Evolutionary conservation across 805 yeast species (phyloP), one percentile per base, ranked within the genome.

Genomic region (Scheffersomyces amazonensis): DNA sequence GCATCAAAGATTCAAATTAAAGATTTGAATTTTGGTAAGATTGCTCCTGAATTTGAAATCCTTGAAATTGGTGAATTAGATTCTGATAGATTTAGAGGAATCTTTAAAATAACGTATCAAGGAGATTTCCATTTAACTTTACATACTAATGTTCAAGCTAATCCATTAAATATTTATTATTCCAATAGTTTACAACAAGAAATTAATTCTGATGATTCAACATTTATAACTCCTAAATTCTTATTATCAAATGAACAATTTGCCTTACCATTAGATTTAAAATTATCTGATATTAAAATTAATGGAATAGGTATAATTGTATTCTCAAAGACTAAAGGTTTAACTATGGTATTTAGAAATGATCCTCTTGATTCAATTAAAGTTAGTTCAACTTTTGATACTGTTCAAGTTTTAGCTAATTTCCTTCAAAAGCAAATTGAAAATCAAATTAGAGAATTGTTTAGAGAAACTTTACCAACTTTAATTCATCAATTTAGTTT

Each of bases 231-330:
- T 17, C 96, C 95, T 0, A 65, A 72, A 17, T 84, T 87, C 49
- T 69, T 78, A 20, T 73, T 81, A 5, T 80, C 89, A 2, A 71
- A 76, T 31, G 80, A 80, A 37, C 75, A 84, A 23, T 81, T 88
- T 53, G 80, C 86, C 13, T 77, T 88, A 36, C 96, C 96, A 4
- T 69, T 88, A 48, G 86, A 84, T 54, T 69, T 88, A 50, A 81
- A 83, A 28, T 65, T 88, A 37, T 77, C 88, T 29, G 81, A 84
- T 39, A 81, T 88, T 44, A 73, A 74, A 49, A 69, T 88, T 36
- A 77, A 81, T 40, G 93, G 95, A 1, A 88, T 89, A 42, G 88
- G 90, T 17, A 83, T 88, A 37, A 79, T 87, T 44, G 96, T 88
- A 3, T 88, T 85, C 56, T 78, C 84, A 20, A 82, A 85, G 51